A percentile compares a stretch with the other conserved stretches of the same genome.
Evolutionary conservation across 73 alveolate species (phyloP).

Genomic region (Stentor roeselii): DNA sequence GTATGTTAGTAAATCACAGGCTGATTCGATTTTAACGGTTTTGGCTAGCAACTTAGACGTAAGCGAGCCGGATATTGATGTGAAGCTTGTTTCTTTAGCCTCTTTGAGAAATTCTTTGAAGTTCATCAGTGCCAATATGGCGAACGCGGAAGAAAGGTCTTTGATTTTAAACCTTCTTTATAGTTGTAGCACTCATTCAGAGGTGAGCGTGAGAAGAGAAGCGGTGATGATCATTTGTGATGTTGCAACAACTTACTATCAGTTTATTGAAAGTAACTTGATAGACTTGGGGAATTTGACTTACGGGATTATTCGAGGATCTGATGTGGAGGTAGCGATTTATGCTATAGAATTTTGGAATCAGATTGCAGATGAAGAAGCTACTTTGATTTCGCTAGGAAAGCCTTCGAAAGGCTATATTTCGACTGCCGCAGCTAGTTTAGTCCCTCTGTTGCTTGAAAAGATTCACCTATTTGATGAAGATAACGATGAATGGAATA

Average conservation of each 20-base stretch:
- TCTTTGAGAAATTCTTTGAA: slow-evolving; percentile 48
- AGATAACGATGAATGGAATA: slow-evolving; percentile 30
- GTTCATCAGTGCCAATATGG: slow-evolving; percentile 41
- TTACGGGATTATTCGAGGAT: slow-evolving; percentile 26
- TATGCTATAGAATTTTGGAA: slow-evolving; percentile 62
- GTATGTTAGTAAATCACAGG: slow-evolving; percentile 27
- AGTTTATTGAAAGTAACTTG: slow-evolving; percentile 32
- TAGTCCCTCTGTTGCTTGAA: slow-evolving; percentile 33
- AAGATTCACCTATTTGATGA: slow-evolving; percentile 36
- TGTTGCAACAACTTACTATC: slow-evolving; percentile 51
- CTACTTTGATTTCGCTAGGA: slow-evolving; percentile 11
- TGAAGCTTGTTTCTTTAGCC: slow-evolving; percentile 39
- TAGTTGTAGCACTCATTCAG: slow-evolving; percentile 3
- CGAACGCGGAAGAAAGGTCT: slow-evolving; percentile 42
- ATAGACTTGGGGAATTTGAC: slow-evolving; percentile 34
- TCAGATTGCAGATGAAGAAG: slow-evolving; percentile 57
- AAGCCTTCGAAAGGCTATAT: slow-evolving; percentile 33
- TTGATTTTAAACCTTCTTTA: slow-evolving; percentile 40
- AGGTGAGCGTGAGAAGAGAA: slow-evolving; percentile 33
- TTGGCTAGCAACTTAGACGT: slow-evolving; percentile 19
- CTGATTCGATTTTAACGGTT: slow-evolving; percentile 35
- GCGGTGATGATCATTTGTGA: slow-evolving; percentile 50
- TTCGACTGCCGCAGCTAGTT: neutral
- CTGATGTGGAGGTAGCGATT: slow-evolving; percentile 41
- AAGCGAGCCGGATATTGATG: slow-evolving; percentile 14